phyloP scores from a whole-genome alignment of 2,329 filamentous ascomycete species.

The Blastomyces emzantsi region DNA sequence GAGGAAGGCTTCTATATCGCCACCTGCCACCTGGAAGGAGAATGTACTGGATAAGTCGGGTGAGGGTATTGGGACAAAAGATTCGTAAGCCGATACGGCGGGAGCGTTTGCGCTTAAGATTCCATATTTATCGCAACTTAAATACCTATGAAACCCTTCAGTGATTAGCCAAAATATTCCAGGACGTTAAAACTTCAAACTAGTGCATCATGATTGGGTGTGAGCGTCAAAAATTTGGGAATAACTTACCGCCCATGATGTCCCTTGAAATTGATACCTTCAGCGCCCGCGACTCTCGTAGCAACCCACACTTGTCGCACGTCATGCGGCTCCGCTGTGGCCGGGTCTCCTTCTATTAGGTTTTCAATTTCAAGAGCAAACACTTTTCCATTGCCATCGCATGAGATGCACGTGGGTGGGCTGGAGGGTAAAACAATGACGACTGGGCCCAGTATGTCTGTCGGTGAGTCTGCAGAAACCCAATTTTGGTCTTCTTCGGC shows the following conservation, averaged over 20 bases:
- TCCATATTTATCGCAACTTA: slow-evolving; percentile 78
- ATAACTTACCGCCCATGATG: slow-evolving; percentile 65
- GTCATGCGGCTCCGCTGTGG: slow-evolving; percentile 89
- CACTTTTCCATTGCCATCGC: slow-evolving; percentile 77
- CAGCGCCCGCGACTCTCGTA: slow-evolving; percentile 71
- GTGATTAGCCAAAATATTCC: not conserved
- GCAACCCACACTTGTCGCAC: slow-evolving; percentile 94
- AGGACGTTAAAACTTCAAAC: not conserved
- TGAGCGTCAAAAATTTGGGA: not conserved
- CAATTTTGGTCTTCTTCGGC: slow-evolving; percentile 68
- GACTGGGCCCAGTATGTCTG: slow-evolving; percentile 72
- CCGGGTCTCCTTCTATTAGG: slow-evolving; percentile 69
- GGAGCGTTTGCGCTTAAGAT: slow-evolving; percentile 66
- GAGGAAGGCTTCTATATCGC: slow-evolving; percentile 59
- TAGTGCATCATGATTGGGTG: slow-evolving; percentile 6
- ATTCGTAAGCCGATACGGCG: slow-evolving; percentile 75
- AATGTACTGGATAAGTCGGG: slow-evolving; percentile 62
- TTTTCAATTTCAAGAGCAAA: slow-evolving; percentile 79
- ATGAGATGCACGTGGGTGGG: slow-evolving; percentile 65
- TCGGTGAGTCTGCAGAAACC: slow-evolving; percentile 69
- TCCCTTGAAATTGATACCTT: slow-evolving; percentile 76
- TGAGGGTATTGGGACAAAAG: slow-evolving; percentile 57
- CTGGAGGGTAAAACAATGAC: slow-evolving; percentile 73
- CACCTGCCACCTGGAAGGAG: slow-evolving; percentile 55
- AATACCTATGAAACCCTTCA: slow-evolving; percentile 49